Conservation (phyloP, 2,329 filamentous ascomycete genomes). For the Venturia effusa region DNA sequence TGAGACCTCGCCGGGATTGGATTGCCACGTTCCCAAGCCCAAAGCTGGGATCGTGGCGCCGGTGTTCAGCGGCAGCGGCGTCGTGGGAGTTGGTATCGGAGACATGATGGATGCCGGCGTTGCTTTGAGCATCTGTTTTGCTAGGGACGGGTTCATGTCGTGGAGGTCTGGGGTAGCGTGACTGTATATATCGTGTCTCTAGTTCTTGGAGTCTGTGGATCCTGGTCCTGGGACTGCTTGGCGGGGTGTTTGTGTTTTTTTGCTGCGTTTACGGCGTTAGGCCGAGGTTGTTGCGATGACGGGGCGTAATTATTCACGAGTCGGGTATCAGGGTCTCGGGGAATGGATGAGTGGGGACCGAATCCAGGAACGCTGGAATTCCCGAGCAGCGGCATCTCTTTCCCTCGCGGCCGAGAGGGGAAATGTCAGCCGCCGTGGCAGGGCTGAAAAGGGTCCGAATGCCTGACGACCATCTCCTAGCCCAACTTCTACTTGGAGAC, state of each 20-base stretch:
- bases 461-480: not conserved
- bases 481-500: not conserved
- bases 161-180: not conserved
- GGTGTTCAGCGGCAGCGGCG: conserved; percentile 28
- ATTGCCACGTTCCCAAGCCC: conserved; percentile 29
- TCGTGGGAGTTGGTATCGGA: conserved; percentile 29
- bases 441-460: not conserved
- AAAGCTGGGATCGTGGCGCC: conserved; percentile 28
- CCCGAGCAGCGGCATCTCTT: not conserved
- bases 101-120: conserved; percentile 26
- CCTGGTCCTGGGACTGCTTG: not conserved
- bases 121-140: conserved; percentile 27
- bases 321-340: no score
- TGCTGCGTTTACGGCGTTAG: not conserved
- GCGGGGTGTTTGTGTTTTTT: not conserved
- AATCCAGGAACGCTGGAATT: not conserved
- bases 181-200: not conserved
- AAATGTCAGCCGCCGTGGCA: not conserved
- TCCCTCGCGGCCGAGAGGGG: not conserved
- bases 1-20: conserved; percentile 34
- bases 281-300: not conserved
- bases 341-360: not conserved
- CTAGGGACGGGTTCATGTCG: conserved; percentile 28
- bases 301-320: not conserved
- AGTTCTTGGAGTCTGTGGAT: not conserved